Percentiles rank a stretch among this genome's conserved stretches.
These are phyloP conservation scores for Mycena albidolilacea DNA, from an alignment of 768 basidiomycete species.

Conservation along the genomic window DNA sequence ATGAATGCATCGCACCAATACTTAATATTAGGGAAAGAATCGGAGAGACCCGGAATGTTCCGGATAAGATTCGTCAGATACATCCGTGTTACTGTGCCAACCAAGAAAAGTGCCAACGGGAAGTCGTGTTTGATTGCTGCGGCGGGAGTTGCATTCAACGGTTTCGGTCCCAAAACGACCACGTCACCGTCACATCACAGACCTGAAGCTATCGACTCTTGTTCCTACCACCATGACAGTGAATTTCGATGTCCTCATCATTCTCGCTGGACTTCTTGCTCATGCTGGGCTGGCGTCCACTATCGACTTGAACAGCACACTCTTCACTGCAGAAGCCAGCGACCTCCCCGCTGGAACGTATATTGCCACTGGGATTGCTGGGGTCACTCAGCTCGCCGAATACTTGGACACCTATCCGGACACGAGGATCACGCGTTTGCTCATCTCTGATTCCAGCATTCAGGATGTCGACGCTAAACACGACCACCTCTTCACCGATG, in stretches of 20 bases:
- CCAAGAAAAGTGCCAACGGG: background rate
- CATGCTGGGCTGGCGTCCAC: slow-evolving; percentile 17
- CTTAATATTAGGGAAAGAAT: slow-evolving; percentile 4
- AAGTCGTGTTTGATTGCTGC: background rate
- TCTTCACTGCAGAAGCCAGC: slow-evolving; percentile 18
- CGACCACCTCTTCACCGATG: slow-evolving; percentile 13
- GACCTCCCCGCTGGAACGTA: slow-evolving; percentile 15
- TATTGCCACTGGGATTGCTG: slow-evolving; percentile 22
- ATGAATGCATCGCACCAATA: background rate
- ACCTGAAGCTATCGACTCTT: slow-evolving; percentile 11
- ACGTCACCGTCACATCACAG: slow-evolving; percentile 10
- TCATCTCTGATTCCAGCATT: slow-evolving; percentile 16
- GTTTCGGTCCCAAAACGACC: slow-evolving; percentile 8
- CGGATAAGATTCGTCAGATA: no score
- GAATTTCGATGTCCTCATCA: slow-evolving; percentile 17
- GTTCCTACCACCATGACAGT: slow-evolving; percentile 10
- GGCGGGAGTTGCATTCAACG: slow-evolving; percentile 1
- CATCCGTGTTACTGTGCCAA: background rate
- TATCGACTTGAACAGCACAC: slow-evolving; percentile 16
- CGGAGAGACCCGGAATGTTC: slow-evolving; percentile 9
- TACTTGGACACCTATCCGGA: slow-evolving; percentile 17
- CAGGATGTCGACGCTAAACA: slow-evolving; percentile 14
- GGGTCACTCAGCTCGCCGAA: slow-evolving; percentile 18
- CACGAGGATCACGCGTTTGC: slow-evolving; percentile 9
- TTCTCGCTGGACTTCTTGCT: slow-evolving; percentile 18